Evolutionary conservation across 345 rosid genomes (phyloP), one percentile per base, ranked within the genome.

Genomic region (Eucalyptus cladocalyx): DNA sequence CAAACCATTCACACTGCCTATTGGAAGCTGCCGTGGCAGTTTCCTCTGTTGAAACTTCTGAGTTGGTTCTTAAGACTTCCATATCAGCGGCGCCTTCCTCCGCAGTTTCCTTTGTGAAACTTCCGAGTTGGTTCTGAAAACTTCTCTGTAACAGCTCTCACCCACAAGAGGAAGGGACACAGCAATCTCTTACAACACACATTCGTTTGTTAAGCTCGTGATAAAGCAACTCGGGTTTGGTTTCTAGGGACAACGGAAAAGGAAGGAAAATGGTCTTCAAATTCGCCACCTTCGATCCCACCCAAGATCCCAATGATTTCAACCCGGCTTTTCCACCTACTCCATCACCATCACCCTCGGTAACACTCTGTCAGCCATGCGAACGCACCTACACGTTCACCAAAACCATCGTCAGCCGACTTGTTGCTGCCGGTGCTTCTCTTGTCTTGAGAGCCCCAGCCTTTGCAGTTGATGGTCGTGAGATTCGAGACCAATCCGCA

Each of bases 21-120:
- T 1, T 28, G 17, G 32, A 28, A n/a, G 76, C 76, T 15, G 45
- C 28, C 81, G 2, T 34, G 26, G 5, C 45, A 72, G 43, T 37
- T 6, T 72, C 0, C 81, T 72, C 15, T 10, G 45, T 11, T 72
- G 2, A 37, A 19, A 72, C 45, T 72, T 72, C 45, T 19, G 81
- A 37, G 81, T 72, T 3, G 81, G 45, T 37, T 37, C 81, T 72
- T 18, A 37, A 72, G 23, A 19, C 3, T 37, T 9, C 43, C 30
- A 0, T 10, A 56, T 56, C 4, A 28, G 69, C 0, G 32, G 30
- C 62, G 0, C 13, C 62, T 56, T 56, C 0, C 30, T 56, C 62
- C 24, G 62, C 62, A 24, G 0, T 0, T 56, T 56, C 62, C 62
- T 56, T 26, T 56, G 62, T 56, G 0, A 26, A 56, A 56, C 30